Conservation (phyloP, 371 early-diverging fungal genomes). For the Encephalitozoon hellem region DNA sequence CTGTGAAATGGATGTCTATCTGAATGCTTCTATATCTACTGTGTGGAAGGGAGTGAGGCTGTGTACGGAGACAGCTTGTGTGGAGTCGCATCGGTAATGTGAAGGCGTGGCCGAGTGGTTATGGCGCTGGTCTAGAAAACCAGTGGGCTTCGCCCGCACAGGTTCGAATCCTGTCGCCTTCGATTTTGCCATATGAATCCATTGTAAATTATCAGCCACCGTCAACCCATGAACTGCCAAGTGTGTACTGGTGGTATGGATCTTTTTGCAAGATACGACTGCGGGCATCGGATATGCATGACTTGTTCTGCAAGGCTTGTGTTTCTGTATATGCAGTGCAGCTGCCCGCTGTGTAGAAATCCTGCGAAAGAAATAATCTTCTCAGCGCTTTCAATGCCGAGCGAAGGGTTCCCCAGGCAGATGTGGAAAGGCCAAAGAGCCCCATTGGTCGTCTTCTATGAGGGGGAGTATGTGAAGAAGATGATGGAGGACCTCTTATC, state of each 20-base stretch:
- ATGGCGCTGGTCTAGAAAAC: conserved; percentile 51
- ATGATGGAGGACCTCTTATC: conserved; percentile 32
- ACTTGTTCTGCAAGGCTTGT: conserved; percentile 38
- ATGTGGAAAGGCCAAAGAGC: neutral
- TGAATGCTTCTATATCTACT: neutral
- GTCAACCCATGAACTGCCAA: conserved; percentile 46
- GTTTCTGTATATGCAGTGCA: conserved; percentile 22
- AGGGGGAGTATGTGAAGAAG: conserved; percentile 22
- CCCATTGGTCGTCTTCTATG: neutral
- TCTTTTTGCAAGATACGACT: conserved; percentile 32
- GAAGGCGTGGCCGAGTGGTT: conserved; percentile 53
- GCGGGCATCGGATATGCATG: conserved; percentile 45
- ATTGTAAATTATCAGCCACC: neutral
- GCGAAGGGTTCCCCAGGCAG: neutral
- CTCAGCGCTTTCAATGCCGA: neutral
- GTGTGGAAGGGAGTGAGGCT: neutral
- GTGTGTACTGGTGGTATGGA: conserved; percentile 23
- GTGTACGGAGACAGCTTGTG: neutral
- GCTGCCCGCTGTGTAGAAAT: conserved; percentile 45
- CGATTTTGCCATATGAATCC: conserved; percentile 9
- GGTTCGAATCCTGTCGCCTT: conserved; percentile 52
- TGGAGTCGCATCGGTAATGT: neutral
- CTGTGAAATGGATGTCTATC: too few relatives aligned
- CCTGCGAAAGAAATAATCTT: neutral
- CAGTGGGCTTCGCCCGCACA: conserved; percentile 27